Evolutionary conservation across 2,329 filamentous ascomycete genomes (phyloP).

Genomic region (Hyphodiscus sp.): DNA sequence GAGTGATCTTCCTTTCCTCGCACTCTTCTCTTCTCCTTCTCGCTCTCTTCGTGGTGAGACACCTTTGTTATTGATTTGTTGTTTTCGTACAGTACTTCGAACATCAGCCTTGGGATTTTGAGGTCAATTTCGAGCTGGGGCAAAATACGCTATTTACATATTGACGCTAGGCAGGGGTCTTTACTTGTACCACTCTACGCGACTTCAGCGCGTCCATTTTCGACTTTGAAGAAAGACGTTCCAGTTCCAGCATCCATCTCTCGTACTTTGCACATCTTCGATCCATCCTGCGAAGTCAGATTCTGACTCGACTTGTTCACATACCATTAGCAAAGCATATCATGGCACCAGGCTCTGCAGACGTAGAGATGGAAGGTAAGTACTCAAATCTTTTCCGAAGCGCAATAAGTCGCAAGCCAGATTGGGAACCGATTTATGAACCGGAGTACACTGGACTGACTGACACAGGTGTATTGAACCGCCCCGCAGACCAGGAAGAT

Average conservation of each 20-base stretch:
- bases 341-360: slow-evolving; percentile 41
- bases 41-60: slow-evolving; percentile 5
- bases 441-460: slow-evolving; percentile 1
- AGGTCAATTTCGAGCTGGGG: neutral
- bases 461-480: slow-evolving; percentile 37
- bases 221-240: neutral
- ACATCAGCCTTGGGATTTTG: neutral
- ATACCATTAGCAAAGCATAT: slow-evolving; percentile 1
- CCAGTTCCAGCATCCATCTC: slow-evolving; percentile 1
- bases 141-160: neutral
- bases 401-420: neutral
- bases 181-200: slow-evolving; percentile 12
- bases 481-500: slow-evolving; percentile 55
- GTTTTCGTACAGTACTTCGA: slow-evolving; percentile 10
- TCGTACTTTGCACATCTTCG: neutral
- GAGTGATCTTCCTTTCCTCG: slow-evolving; percentile 7
- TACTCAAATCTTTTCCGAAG: slow-evolving; percentile 7
- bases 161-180: slow-evolving; percentile 3
- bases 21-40: neutral
- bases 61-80: slow-evolving; percentile 14
- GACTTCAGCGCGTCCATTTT: slow-evolving; percentile 9
- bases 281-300: neutral
- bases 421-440: neutral
- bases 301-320: neutral
- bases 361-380: slow-evolving; percentile 45